Percentiles rank a stretch among this genome's conserved stretches.
Conservation (phyloP, 495 filamentous ascomycete species). For the Penicillium fimorum region DNA sequence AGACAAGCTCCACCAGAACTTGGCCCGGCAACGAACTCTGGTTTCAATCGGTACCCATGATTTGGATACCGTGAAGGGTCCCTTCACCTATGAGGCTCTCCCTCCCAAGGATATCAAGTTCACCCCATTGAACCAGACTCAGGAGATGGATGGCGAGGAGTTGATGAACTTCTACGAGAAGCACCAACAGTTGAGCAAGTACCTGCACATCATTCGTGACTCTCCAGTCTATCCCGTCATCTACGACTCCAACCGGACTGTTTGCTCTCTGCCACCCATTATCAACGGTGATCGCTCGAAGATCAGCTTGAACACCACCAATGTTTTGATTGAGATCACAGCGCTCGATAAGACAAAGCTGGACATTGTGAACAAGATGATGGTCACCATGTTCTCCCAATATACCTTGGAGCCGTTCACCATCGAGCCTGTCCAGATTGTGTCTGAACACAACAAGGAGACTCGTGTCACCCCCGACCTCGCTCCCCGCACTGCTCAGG, state of each 20-base stretch:
- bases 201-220: constrained; percentile 89
- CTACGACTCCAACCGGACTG: constrained; percentile 79
- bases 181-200: constrained; percentile 77
- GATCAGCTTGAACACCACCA: constrained; percentile 83
- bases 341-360: constrained; percentile 97
- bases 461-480: constrained; percentile 79
- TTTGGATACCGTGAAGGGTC: constrained; percentile 87
- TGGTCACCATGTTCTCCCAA: constrained; percentile 95
- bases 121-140: constrained; percentile 82
- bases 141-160: constrained; percentile 81
- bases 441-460: constrained; percentile 86
- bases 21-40: constrained; percentile 87
- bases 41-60: constrained; percentile 98
- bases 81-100: constrained; percentile 94
- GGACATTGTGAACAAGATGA: constrained; percentile 90
- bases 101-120: constrained; percentile 92
- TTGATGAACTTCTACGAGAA: constrained; percentile 96
- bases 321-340: constrained; percentile 96
- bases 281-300: constrained; percentile 98
- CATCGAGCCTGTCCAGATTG: constrained; percentile 86
- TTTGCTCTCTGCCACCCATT: constrained; percentile 93
- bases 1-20: constrained; percentile 96
- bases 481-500: constrained; percentile 68
- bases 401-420: constrained; percentile 89
- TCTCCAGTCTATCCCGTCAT: constrained; percentile 96